Percentiles rank a stretch among this genome's conserved stretches.
Evolutionary conservation across 805 yeast genomes (phyloP).

Genomic region (Ogataea angusta): DNA sequence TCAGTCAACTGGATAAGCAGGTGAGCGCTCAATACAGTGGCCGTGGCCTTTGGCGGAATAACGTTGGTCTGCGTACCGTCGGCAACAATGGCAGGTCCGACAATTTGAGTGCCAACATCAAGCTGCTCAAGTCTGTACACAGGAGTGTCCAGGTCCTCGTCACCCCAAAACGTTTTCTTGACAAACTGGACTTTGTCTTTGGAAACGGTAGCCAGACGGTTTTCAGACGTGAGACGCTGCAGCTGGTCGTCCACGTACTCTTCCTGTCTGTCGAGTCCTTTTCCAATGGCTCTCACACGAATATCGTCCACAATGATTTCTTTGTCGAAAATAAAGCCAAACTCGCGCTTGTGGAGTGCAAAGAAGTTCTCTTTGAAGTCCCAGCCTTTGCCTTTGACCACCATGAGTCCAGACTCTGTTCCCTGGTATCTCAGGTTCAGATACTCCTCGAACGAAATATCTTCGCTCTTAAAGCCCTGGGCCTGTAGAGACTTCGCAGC

Average conservation of each 20-base stretch:
- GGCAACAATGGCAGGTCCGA: slow-evolving; percentile 75
- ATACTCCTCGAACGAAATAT: slow-evolving; percentile 56
- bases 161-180: slow-evolving; percentile 58
- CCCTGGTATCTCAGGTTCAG: slow-evolving; percentile 82
- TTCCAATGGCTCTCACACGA: slow-evolving; percentile 72
- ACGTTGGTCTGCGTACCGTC: slow-evolving; percentile 82
- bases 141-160: slow-evolving; percentile 46
- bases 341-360: slow-evolving; percentile 61
- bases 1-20: slow-evolving; percentile 42
- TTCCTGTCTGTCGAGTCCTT: slow-evolving; percentile 42
- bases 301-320: slow-evolving; percentile 68
- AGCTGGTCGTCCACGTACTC: slow-evolving; percentile 51
- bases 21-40: slow-evolving; percentile 58
- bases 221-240: slow-evolving; percentile 29
- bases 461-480: slow-evolving; percentile 52
- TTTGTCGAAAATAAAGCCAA: slow-evolving; percentile 62
- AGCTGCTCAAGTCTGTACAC: slow-evolving; percentile 56
- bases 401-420: slow-evolving; percentile 84
- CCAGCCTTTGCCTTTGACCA: slow-evolving; percentile 31
- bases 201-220: slow-evolving; percentile 23
- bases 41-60: slow-evolving; percentile 58
- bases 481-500: slow-evolving; percentile 39
- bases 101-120: slow-evolving; percentile 46
- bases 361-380: slow-evolving; percentile 46
- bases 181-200: slow-evolving; percentile 31